phyloP scores from a whole-genome alignment of 208 protist species.

The Herpetomonas samuelpessoai region DNA sequence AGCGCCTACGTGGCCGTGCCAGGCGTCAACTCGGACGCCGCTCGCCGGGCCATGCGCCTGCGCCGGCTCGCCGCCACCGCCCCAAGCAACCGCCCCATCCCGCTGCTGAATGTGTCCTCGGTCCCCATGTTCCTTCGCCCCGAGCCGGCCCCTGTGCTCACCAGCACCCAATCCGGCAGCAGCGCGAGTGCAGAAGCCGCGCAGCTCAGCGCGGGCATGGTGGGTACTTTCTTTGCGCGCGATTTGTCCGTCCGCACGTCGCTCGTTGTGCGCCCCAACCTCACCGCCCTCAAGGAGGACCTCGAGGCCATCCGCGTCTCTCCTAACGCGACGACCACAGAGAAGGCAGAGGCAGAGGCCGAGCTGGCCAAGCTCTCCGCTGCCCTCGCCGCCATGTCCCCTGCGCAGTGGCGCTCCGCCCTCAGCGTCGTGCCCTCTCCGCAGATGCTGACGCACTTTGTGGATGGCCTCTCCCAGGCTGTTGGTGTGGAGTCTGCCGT shows the following conservation, averaged over 20 bases:
- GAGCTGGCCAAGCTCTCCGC: too few relatives aligned
- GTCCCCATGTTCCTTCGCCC: constrained; percentile 20
- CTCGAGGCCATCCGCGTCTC: neutral
- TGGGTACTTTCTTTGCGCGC: constrained; percentile 11
- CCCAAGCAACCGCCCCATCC: neutral
- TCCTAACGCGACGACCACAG: neutral
- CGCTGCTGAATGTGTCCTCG: constrained; percentile 10
- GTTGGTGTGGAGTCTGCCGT: constrained; percentile 21
- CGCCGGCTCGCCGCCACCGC: constrained; percentile 5
- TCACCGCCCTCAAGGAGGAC: neutral
- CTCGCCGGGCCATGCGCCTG: neutral
- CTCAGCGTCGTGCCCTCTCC: neutral
- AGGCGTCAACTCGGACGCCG: neutral
- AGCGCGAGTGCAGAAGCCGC: neutral
- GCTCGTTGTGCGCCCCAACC: constrained; percentile 16
- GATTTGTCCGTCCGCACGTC: constrained; percentile 12
- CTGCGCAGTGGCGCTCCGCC: neutral
- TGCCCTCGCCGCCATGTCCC: neutral
- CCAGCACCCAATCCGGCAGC: too few relatives aligned
- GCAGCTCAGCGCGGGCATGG: neutral
- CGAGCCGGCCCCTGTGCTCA: constrained; percentile 4
- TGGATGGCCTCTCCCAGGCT: constrained; percentile 4
- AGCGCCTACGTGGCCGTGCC: constrained; percentile 11
- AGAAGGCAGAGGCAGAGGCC: constrained; percentile 1
- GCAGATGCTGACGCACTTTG: neutral